Evolutionary conservation across 441 rosid genomes (phyloP).

Genomic region (Flueggea neowawraea): DNA sequence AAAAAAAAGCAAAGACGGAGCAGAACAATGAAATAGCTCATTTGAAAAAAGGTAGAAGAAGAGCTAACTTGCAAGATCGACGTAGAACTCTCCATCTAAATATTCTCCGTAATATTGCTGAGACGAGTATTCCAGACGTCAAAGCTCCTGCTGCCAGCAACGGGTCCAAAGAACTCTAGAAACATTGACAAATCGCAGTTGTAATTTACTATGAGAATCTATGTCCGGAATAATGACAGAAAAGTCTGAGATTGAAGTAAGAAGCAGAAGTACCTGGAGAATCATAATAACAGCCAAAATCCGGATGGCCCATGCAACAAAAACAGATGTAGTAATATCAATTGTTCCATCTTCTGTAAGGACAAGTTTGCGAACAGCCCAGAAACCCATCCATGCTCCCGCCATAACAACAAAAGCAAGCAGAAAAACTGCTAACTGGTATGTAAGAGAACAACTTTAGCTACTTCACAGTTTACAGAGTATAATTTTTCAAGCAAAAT

Average conservation of each 20-base stretch:
- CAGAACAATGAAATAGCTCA: not conserved
- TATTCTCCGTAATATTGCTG: slow-evolving; percentile 43
- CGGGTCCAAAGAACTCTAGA: slow-evolving; percentile 82
- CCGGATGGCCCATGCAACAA: slow-evolving; percentile 83
- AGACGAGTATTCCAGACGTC: slow-evolving; percentile 41
- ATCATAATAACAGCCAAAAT: slow-evolving; percentile 58
- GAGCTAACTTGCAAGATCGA: slow-evolving; percentile 45
- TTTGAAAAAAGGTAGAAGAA: not conserved
- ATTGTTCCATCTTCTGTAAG: slow-evolving; percentile 78
- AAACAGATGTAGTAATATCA: slow-evolving; percentile 62
- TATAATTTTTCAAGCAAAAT: not conserved
- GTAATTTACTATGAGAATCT: not conserved
- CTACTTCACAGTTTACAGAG: slow-evolving; percentile 4
- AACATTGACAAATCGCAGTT: slow-evolving; percentile 15
- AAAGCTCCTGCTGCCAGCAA: slow-evolving; percentile 62
- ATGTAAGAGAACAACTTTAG: slow-evolving; percentile 5
- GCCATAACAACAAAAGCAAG: slow-evolving; percentile 59
- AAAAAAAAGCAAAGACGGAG: too few species aligned
- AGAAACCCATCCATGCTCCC: slow-evolving; percentile 96
- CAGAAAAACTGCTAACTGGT: slow-evolving; percentile 64
- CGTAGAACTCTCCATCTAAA: slow-evolving; percentile 41
- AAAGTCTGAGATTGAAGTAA: not conserved
- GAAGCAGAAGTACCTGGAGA: slow-evolving; percentile 59
- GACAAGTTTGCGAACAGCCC: slow-evolving; percentile 81
- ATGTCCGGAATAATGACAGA: too few species aligned